A percentile compares a stretch with the other conserved stretches of the same genome.
Conservation (phyloP, 176 grass and related monocot genomes). For the Tillandsia leiboldiana region DNA sequence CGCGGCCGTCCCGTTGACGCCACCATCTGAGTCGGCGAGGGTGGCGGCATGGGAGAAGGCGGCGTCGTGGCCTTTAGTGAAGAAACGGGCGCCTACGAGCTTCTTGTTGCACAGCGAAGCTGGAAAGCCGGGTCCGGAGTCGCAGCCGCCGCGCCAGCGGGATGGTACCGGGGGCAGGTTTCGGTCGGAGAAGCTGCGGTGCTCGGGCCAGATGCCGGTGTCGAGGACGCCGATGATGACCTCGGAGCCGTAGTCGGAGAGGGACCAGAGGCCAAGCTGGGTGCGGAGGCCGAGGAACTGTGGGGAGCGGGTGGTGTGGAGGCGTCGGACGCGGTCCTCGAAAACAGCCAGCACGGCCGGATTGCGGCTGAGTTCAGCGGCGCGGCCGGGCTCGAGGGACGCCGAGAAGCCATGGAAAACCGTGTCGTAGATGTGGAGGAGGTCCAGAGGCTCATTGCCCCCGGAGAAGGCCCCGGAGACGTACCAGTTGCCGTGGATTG, state of each 20-base stretch:
- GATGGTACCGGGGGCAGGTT: slow-evolving; percentile 61
- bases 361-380: slow-evolving; percentile 42
- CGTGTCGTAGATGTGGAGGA: slow-evolving; percentile 74
- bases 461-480: slow-evolving; percentile 53
- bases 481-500: slow-evolving; percentile 73
- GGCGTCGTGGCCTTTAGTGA: slow-evolving; percentile 57
- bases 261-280: slow-evolving; percentile 79
- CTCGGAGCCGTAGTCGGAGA: slow-evolving; percentile 85
- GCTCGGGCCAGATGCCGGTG: slow-evolving; percentile 88
- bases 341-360: slow-evolving; percentile 72
- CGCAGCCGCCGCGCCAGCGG: slow-evolving; percentile 82
- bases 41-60: slow-evolving; percentile 3
- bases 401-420: slow-evolving; percentile 90
- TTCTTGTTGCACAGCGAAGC: slow-evolving; percentile 64
- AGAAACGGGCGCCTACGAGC: slow-evolving; percentile 80
- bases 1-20: slow-evolving; percentile 41
- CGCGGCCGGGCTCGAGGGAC: slow-evolving; percentile 34
- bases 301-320: slow-evolving; percentile 83
- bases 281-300: slow-evolving; percentile 90
- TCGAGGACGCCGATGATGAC: slow-evolving; percentile 79
- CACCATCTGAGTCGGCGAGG: neutral
- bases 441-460: slow-evolving; percentile 16
- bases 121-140: slow-evolving; percentile 41
- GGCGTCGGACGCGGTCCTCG: slow-evolving; percentile 59
- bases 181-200: slow-evolving; percentile 70